Base-by-base conservation (phyloP, 129 eudicot species). In the Calendula officinalis region DNA sequence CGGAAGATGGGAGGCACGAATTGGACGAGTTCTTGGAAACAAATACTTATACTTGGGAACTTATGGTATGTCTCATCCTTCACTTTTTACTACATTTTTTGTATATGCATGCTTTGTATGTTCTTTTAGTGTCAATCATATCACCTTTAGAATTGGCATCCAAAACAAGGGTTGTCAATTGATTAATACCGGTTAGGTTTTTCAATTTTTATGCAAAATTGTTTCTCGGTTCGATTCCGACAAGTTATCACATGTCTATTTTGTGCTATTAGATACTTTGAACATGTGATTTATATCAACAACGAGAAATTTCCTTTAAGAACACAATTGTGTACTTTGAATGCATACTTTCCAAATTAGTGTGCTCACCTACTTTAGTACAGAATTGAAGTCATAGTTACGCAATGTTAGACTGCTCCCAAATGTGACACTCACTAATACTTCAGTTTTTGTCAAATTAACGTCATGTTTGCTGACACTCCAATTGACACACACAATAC, bases 1-100 rank as follows among this genome's bases (percentile, higher is more conserved):
- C 40, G 89, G 89, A 13, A 69, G 86, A 40, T 86, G 95, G 95
- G 95, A 86, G 69, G 95, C 95, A 40, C 74, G 95, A 38, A 82
- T 86, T 17, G 95, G 89, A 16, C 83, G 82, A 1, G 81, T 74
- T n/a, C 66, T 48, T 8, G 82, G 84, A 17, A 86, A 83, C 69
- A 83, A 77, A 51, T 83, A 86, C 67, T 71, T 77, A 42, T 86
- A 86, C 48, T 48, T 86, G 55, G 95, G 95, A 75, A 82, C 86
- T 15, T 86, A 57, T 56, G 69, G 95, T 86, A 82, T 1, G 78
- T 5, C 11, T 1, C 62, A 30, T 43, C 76, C 34, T 47, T 59
- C 58, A 33, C 61, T 45, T 45, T 45, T 45, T 11, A 3, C 13
- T 45, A 10, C 50, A 45, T 8, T 45, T 8, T 11, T 9, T 32